Evolutionary conservation across 2,329 filamentous ascomycete genomes (phyloP).

Genomic region (Pyricularia pennisetigena): DNA sequence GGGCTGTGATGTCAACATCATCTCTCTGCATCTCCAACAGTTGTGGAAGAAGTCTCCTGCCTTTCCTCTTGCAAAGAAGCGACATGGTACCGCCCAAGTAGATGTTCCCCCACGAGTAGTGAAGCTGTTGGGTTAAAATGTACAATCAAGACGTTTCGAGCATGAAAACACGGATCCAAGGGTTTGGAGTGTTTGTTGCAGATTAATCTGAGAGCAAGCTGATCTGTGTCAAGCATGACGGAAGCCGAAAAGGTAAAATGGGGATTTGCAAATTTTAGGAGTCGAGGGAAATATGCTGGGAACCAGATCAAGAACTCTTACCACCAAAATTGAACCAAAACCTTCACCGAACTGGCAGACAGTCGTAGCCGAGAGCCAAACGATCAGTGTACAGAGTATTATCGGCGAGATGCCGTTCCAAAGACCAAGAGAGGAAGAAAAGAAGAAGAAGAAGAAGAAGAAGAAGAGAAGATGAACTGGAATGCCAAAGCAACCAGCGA

Average conservation of each 20-base stretch:
- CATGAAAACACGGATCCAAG: neutral
- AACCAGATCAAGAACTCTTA: neutral
- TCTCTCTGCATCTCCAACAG: conserved; percentile 8
- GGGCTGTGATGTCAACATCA: conserved; percentile 9
- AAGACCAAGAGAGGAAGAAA: conserved; percentile 1
- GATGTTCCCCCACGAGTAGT: neutral
- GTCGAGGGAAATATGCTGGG: no score
- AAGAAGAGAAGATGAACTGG: neutral
- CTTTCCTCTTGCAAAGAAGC: conserved; percentile 7
- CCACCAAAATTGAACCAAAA: conserved; percentile 4
- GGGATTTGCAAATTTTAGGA: no score
- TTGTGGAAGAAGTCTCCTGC: conserved; percentile 7
- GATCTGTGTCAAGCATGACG: neutral
- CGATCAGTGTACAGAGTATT: neutral
- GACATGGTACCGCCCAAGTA: neutral
- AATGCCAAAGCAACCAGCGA: neutral
- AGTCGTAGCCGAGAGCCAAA: neutral
- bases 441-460: neutral
- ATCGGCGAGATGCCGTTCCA: conserved; percentile 2
- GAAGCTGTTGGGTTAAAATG: neutral
- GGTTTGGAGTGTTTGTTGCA: neutral
- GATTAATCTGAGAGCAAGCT: neutral
- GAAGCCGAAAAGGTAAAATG: neutral
- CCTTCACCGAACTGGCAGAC: neutral
- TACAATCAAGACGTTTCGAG: neutral